phyloP scores from a whole-genome alignment of 495 filamentous ascomycete genomes.

The Lepraria neglecta region DNA sequence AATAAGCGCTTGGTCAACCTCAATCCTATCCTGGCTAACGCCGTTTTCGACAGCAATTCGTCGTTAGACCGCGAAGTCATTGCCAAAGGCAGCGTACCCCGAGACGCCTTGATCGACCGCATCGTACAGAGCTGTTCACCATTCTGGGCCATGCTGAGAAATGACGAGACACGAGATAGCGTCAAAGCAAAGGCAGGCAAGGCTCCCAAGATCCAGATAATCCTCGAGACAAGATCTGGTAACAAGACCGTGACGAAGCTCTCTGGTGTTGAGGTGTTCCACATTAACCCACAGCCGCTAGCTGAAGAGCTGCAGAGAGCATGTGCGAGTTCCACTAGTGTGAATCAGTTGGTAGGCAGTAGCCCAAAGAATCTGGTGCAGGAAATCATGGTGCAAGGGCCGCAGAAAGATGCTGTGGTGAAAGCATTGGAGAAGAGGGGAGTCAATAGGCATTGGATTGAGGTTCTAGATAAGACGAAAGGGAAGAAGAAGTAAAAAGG shows the following conservation, averaged over 20 bases:
- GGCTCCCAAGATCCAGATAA: slow-evolving; percentile 53
- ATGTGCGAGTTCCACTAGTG: slow-evolving; percentile 65
- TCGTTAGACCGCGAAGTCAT: slow-evolving; percentile 52
- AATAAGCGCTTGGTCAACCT: slow-evolving; percentile 62
- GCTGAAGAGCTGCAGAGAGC: slow-evolving; percentile 66
- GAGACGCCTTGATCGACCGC: slow-evolving; percentile 58
- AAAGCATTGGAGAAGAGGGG: slow-evolving; percentile 57
- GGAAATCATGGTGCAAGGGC: slow-evolving; percentile 67
- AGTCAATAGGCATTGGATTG: slow-evolving; percentile 52
- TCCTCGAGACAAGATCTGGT: slow-evolving; percentile 59
- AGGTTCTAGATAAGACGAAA: slow-evolving; percentile 65
- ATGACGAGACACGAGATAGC: slow-evolving; percentile 43
- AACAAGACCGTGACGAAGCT: slow-evolving; percentile 64
- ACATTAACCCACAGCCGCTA: slow-evolving; percentile 52
- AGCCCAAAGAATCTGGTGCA: slow-evolving; percentile 57
- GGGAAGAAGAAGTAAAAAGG: slow-evolving; percentile 49
- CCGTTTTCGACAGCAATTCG: slow-evolving; percentile 46
- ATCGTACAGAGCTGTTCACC: slow-evolving; percentile 47
- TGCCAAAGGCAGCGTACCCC: slow-evolving; percentile 52
- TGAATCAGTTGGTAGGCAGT: slow-evolving; percentile 53
- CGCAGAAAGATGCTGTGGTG: slow-evolving; percentile 55
- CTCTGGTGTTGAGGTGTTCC: slow-evolving; percentile 55
- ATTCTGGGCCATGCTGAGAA: slow-evolving; percentile 53
- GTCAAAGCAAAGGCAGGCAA: slow-evolving; percentile 59
- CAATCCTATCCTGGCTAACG: slow-evolving; percentile 57